Percentiles rank a stretch among this genome's conserved stretches.
Evolutionary conservation across 1,284 basidiomycete species (phyloP).

Genomic region (Cystobasidium sp.): DNA sequence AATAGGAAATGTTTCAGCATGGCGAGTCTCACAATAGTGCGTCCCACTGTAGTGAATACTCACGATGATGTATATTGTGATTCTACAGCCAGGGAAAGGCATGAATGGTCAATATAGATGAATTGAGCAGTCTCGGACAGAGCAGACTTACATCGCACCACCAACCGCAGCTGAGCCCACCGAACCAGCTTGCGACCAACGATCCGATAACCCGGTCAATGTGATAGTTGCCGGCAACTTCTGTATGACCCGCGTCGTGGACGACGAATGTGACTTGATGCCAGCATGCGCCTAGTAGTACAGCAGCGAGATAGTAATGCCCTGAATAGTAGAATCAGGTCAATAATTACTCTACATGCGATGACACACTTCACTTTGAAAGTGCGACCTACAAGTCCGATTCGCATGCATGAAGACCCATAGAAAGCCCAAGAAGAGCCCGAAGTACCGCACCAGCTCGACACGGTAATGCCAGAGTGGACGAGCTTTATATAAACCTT

Average conservation of each 20-base stretch:
- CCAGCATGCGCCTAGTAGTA: constrained; percentile 86
- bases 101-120: not conserved
- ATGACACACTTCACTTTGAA: constrained; percentile 7
- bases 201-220: constrained; percentile 80
- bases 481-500: constrained; percentile 81
- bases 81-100: constrained; percentile 64
- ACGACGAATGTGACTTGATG: constrained; percentile 91
- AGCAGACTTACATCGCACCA: constrained; percentile 83
- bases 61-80: constrained; percentile 91
- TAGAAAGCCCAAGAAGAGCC: constrained; percentile 67
- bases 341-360: not conserved
- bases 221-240: constrained; percentile 85
- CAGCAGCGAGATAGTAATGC: constrained; percentile 69
- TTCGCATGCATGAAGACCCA: constrained; percentile 64
- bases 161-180: constrained; percentile 93
- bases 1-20: not conserved
- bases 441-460: constrained; percentile 76
- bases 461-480: constrained; percentile 81
- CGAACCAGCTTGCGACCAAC: constrained; percentile 81
- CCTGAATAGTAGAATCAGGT: constrained; percentile 26
- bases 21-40: too few relatives aligned
- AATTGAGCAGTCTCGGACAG: constrained; percentile 12
- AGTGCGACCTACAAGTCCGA: constrained; percentile 46
- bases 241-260: constrained; percentile 94
- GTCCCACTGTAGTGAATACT: constrained; percentile 40